Percentiles rank a stretch among this genome's conserved stretches.
phyloP scores from a whole-genome alignment of 768 basidiomycete genomes.

The Xanthoconium stramineum region DNA sequence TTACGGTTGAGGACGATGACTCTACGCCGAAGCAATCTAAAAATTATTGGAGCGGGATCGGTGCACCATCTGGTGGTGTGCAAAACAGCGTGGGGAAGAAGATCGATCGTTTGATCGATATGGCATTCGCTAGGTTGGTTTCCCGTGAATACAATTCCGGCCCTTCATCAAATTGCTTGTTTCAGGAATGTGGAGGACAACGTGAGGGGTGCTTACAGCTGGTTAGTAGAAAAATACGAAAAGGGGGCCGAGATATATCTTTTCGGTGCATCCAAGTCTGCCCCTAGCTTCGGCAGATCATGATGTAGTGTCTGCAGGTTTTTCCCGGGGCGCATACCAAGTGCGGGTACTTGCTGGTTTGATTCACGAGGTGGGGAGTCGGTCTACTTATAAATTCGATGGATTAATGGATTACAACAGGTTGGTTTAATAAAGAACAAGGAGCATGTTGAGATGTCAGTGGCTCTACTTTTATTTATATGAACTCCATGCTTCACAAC shows the following conservation, averaged over 20 bases:
- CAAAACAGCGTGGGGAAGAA: no score
- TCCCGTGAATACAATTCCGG: neutral
- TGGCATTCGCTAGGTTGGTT: constrained; percentile 5
- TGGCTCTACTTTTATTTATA: neutral
- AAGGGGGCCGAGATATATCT: constrained; percentile 30
- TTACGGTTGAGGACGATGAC: neutral
- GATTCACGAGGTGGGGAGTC: constrained; percentile 31
- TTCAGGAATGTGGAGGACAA: constrained; percentile 7
- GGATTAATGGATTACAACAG: neutral
- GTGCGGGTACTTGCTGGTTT: constrained; percentile 36
- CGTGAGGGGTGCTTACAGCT: constrained; percentile 2
- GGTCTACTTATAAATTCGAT: neutral
- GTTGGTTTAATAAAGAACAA: neutral
- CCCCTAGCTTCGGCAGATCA: neutral
- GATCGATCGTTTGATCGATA: neutral
- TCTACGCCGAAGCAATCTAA: no score
- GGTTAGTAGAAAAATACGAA: neutral
- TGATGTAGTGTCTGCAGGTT: constrained; percentile 25
- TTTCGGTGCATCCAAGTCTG: constrained; percentile 29
- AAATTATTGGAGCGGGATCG: neutral
- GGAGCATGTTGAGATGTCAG: neutral
- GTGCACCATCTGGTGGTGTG: no score
- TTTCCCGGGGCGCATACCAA: constrained; percentile 43
- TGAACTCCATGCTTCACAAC: neutral
- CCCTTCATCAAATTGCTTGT: neutral